phyloP scores from a whole-genome alignment of 225 moss, liverwort and hornwort genomes.

The Physcomitrium patens region DNA sequence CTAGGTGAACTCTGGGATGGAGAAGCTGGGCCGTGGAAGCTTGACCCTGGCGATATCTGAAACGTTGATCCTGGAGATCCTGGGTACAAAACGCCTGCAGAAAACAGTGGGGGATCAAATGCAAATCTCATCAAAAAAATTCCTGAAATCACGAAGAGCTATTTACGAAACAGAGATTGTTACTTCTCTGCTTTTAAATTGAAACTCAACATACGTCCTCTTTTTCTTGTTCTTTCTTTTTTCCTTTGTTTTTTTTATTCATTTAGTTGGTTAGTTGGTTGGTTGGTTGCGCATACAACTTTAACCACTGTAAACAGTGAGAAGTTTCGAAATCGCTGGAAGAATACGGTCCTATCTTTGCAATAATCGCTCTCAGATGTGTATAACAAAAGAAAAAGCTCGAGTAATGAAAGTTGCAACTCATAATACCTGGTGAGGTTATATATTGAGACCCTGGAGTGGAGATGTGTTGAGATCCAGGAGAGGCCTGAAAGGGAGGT shows the following conservation, averaged over 20 bases:
- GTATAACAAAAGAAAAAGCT: slow-evolving; percentile 7
- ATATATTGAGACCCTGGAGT: slow-evolving; percentile 53
- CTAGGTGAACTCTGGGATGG: slow-evolving; percentile 56
- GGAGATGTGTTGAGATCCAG: slow-evolving; percentile 39
- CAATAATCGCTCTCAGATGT: slow-evolving; percentile 12
- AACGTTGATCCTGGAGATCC: slow-evolving; percentile 51
- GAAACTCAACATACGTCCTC: too few species aligned
- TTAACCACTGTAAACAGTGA: background rate
- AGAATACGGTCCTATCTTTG: slow-evolving; percentile 15
- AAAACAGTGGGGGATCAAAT: background rate
- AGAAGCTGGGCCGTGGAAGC: slow-evolving; percentile 43
- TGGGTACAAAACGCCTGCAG: slow-evolving; percentile 45
- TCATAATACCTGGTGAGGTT: slow-evolving; percentile 43
- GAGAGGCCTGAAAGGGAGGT: slow-evolving; percentile 46
- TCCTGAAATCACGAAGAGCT: background rate
- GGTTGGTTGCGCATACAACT: too few species aligned
- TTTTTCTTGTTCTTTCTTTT: too few species aligned
- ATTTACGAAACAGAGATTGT: background rate
- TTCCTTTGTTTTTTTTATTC: too few species aligned
- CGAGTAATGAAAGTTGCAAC: slow-evolving; percentile 8
- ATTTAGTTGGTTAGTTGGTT: too few species aligned
- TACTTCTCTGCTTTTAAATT: too few species aligned
- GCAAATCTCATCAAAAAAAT: background rate
- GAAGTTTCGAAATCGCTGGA: slow-evolving; percentile 12
- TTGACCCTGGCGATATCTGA: slow-evolving; percentile 52